A percentile compares a stretch with the other conserved stretches of the same genome.
phyloP scores from a whole-genome alignment of 208 protist species.

The Trypanosoma rangeli region DNA sequence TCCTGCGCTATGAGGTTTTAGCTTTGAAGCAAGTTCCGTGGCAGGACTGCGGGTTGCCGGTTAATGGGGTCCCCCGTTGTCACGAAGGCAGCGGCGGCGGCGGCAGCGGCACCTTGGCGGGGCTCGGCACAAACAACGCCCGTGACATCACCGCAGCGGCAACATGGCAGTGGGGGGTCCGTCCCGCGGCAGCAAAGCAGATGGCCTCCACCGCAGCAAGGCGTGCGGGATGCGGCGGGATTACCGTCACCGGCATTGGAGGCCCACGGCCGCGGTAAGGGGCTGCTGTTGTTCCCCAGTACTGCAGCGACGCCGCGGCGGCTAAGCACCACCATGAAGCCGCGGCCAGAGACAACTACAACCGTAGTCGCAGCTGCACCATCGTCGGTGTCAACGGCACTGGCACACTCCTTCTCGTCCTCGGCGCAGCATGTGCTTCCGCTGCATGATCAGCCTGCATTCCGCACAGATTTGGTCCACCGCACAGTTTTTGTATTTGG shows the following conservation, averaged over 20 bases:
- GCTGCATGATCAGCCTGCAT: conserved; percentile 19
- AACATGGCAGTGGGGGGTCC: not conserved
- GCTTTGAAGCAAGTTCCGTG: not conserved
- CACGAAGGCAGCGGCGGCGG: conserved; percentile 3
- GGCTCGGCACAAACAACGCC: not conserved
- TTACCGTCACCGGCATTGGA: not conserved
- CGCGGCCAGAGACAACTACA: not conserved
- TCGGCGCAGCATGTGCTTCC: not conserved
- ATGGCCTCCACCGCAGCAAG: not conserved
- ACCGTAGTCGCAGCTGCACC: not conserved
- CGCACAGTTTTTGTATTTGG: conserved; percentile 28
- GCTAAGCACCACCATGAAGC: not conserved
- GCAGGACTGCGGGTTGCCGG: too few species aligned
- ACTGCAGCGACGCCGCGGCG: not conserved
- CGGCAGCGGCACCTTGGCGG: too few species aligned
- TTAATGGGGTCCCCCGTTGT: not conserved
- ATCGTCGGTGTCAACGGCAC: not conserved
- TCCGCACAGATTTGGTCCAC: conserved; percentile 13
- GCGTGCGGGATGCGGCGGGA: not conserved
- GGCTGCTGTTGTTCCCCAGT: not conserved
- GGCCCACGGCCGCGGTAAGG: not conserved
- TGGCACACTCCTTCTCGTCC: not conserved
- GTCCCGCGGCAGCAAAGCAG: not conserved
- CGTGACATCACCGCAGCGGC: conserved; percentile 1
- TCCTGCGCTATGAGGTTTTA: conserved; percentile 7